Evolutionary conservation across 1,139 yeast species (phyloP), one percentile per base, ranked within the genome.

Genomic region (Candida freyschussii): DNA sequence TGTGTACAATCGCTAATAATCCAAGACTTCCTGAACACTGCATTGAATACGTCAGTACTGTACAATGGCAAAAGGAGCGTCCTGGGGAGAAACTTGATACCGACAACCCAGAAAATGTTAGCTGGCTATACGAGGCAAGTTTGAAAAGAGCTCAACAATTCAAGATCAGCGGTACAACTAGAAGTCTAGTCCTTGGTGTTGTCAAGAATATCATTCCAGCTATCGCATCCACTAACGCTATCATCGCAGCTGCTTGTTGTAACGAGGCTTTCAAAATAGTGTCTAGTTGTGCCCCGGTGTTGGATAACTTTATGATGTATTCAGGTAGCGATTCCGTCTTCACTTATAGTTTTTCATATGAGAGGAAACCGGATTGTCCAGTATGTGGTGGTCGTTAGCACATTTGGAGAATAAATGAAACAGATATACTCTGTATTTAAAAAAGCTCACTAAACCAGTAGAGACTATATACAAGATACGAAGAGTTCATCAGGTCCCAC

Each of bases 1-100:
- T 91, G 40, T 91, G 98, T 59, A 91, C 98, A 1, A 81, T 91
- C 34, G 95, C 96, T 7, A 84, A 87, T 42, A 87, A 95, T 4
- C 98, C 98, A 7, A 62, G 98, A 41, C 61, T 86, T 11, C 93
- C 96, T 0, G 96, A 91, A 50, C 98, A 91, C 59, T 87, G 96
- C 52, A 79, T 91, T 13, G 96, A 87, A 55, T 91, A 94, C 85
- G 93, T 93, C 2, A 74, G 78, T 41, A 80, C 78, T 28, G 62
- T 86, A 9, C 80, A 77, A 47, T 85, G 96, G 94, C 80, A 80
- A 1, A 60, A 65, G 28, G 42, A 49, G 4, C 70, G 71, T 41
- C 68, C 72, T 1, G 63, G 56, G 20, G 52, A 46, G 21, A 64
- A 62, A 39, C 70, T 82, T 35, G 93, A 87, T 52, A 73, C 78